Evolutionary conservation across 257 asterid species (phyloP).

Genomic region (Sherardia arvensis): DNA sequence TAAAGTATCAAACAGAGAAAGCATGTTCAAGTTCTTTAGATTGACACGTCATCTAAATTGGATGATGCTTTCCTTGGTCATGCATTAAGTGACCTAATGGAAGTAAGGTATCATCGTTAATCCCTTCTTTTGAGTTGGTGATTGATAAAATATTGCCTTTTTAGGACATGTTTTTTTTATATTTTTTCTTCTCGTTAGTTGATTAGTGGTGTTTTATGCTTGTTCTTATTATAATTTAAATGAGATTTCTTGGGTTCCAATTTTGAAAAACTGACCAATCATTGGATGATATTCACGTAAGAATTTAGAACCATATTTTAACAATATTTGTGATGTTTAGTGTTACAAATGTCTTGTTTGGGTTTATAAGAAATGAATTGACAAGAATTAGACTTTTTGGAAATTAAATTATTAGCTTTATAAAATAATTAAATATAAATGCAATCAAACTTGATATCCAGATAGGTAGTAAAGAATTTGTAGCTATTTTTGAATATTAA

Average conservation of each 20-base stretch:
- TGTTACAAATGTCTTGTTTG: background rate
- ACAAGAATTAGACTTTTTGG: background rate
- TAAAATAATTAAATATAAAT: too few species aligned
- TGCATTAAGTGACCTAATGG: conserved; percentile 26
- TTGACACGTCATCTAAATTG: conserved; percentile 32
- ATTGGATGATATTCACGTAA: conserved; percentile 39
- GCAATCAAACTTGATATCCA: background rate
- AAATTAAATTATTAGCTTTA: too few species aligned
- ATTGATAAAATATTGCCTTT: background rate
- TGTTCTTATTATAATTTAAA: background rate
- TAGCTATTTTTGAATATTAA: too few species aligned
- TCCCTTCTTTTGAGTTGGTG: background rate
- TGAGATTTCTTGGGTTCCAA: background rate
- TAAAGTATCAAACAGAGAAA: conserved; percentile 37
- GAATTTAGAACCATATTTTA: conserved; percentile 14
- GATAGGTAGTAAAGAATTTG: background rate
- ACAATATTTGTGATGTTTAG: background rate
- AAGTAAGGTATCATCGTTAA: conserved; percentile 25
- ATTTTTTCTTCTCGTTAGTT: background rate
- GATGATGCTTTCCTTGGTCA: conserved; percentile 34
- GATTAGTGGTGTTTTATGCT: background rate
- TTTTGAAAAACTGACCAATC: conserved; percentile 36
- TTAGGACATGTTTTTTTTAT: too few species aligned
- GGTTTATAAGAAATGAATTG: background rate
- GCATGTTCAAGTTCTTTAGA: conserved; percentile 79